Percentiles rank a stretch among this genome's conserved stretches.
Evolutionary conservation across 805 yeast species (phyloP).

Genomic region (Blastobotrys mokoenaii): DNA sequence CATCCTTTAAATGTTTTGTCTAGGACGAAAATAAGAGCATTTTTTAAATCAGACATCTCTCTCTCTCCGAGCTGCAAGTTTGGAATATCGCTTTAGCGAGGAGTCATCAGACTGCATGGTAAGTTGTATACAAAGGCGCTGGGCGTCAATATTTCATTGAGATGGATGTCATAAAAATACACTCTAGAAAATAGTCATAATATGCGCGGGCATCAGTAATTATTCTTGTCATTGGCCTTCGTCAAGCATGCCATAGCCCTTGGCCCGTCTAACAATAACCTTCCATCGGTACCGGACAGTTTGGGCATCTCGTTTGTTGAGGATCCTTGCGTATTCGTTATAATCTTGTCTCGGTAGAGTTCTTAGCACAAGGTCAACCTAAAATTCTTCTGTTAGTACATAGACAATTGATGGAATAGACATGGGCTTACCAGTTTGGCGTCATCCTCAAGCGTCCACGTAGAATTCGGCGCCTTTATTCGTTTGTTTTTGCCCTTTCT

Average conservation of each 20-base stretch:
- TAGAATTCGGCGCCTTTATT: slow-evolving; percentile 26
- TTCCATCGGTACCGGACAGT: slow-evolving; percentile 30
- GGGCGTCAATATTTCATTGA: too few relatives aligned
- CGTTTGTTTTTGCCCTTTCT: slow-evolving; percentile 15
- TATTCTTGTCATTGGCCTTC: background rate
- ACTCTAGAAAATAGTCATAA: too few relatives aligned
- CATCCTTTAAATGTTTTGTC: too few relatives aligned
- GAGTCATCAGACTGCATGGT: too few relatives aligned
- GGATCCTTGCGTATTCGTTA: slow-evolving; percentile 25
- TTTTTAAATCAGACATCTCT: too few relatives aligned
- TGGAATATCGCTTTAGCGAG: too few relatives aligned
- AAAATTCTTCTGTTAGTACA: slow-evolving; percentile 6
- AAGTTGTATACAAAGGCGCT: too few relatives aligned
- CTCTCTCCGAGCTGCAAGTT: too few relatives aligned
- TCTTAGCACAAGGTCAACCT: slow-evolving; percentile 24
- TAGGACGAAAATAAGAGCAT: too few relatives aligned
- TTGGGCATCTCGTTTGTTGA: slow-evolving; percentile 29
- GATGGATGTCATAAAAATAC: too few relatives aligned
- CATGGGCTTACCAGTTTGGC: slow-evolving; percentile 17
- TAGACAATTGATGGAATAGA: too few relatives aligned
- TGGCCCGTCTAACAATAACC: slow-evolving; percentile 26
- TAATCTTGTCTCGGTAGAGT: slow-evolving; percentile 29
- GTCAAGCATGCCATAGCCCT: slow-evolving; percentile 17
- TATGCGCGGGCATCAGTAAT: too few relatives aligned
- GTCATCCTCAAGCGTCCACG: slow-evolving; percentile 29